Percentiles rank a stretch among this genome's conserved stretches.
Evolutionary conservation across 148 eudicot genomes (phyloP).

Genomic region (Rhododendron williamsianum): DNA sequence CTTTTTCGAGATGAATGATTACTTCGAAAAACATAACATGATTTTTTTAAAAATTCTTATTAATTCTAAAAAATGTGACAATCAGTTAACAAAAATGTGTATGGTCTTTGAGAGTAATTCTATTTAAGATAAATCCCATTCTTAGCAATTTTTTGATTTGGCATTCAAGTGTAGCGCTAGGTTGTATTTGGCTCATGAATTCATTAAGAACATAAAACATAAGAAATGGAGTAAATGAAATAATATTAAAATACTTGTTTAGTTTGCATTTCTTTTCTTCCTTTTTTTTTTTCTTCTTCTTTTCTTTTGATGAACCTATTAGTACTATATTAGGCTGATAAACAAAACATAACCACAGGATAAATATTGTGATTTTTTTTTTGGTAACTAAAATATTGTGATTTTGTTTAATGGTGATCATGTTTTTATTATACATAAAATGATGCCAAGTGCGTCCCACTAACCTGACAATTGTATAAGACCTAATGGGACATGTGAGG

Average conservation of each 20-base stretch:
- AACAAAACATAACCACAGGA: no score
- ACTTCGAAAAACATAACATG: not conserved
- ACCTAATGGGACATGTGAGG: no score
- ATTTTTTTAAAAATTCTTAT: no score
- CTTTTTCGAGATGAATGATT: not conserved
- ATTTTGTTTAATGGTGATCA: not conserved
- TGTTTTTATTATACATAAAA: not conserved
- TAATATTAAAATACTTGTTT: no score
- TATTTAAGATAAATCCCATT: no score
- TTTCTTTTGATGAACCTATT: not conserved
- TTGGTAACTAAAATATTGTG: not conserved
- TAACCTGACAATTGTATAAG: not conserved
- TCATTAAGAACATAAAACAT: not conserved
- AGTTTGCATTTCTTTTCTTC: not conserved
- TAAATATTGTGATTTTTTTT: not conserved
- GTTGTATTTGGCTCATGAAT: not conserved
- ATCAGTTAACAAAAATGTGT: no score
- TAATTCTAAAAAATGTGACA: no score
- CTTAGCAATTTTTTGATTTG: no score
- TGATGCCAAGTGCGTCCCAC: not conserved
- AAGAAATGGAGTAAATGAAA: not conserved
- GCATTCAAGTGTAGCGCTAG: not conserved
- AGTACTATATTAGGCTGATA: no score
- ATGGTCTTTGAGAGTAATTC: no score
- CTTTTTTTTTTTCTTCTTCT: no score